These are phyloP conservation scores for Boletus albobrunnescens DNA, from an alignment of 1,284 basidiomycete species.

Conservation along the genomic window DNA sequence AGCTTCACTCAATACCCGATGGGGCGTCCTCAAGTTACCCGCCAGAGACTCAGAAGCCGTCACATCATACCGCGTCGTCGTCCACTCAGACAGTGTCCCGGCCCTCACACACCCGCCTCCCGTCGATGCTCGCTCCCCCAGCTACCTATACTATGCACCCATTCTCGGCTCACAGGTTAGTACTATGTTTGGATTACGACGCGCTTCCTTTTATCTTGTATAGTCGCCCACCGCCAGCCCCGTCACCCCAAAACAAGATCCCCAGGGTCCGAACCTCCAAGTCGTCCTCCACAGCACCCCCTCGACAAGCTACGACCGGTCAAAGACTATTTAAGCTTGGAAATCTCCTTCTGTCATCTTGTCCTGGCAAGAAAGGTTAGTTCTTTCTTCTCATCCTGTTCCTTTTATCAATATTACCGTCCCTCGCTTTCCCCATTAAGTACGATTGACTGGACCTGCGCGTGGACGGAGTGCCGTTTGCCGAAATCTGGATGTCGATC, in stretches of 20 bases:
- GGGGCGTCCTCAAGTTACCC: not conserved
- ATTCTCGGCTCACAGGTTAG: constrained; percentile 19
- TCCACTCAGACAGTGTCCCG: constrained; percentile 2
- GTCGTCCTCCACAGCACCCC: constrained; percentile 3
- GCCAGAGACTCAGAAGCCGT: not conserved
- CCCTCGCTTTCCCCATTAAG: constrained; percentile 38
- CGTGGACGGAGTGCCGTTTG: constrained; percentile 83
- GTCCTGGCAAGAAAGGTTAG: constrained; percentile 90
- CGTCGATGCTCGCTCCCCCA: constrained; percentile 13
- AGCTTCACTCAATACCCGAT: constrained; percentile 1
- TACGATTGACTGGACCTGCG: constrained; percentile 79
- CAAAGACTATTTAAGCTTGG: constrained; percentile 50
- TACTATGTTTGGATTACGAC: not conserved
- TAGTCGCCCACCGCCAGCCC: constrained; percentile 20
- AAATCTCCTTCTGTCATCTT: constrained; percentile 89
- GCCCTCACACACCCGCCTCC: constrained; percentile 2
- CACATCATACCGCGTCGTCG: constrained; percentile 2
- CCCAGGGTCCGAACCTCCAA: constrained; percentile 13
- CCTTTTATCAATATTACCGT: not conserved
- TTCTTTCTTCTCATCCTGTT: constrained; percentile 1
- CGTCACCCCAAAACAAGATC: constrained; percentile 18
- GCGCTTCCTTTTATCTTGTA: not conserved
- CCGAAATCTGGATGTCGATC: constrained; percentile 75
- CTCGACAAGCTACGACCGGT: not conserved
- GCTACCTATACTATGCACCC: constrained; percentile 19